Evolutionary conservation across 2,329 filamentous ascomycete species (phyloP).

Genomic region (Arthrobotrys sinensis): DNA sequence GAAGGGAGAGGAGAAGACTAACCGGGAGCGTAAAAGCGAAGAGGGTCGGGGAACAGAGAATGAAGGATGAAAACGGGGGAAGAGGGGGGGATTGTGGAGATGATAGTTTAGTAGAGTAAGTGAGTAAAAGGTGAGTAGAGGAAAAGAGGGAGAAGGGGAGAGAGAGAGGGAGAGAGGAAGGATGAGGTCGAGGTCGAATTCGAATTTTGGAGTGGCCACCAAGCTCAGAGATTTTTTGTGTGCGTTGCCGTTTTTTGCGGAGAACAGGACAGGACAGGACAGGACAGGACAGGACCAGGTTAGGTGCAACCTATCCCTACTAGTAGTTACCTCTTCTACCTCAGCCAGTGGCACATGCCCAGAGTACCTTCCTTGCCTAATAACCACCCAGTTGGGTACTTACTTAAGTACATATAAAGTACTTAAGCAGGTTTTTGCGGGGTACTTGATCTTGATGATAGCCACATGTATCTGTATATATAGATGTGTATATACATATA

Average conservation of each 20-base stretch:
- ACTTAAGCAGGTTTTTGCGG: background rate
- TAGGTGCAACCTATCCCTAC: no score
- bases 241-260: conserved; percentile 39
- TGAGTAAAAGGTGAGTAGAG: conserved; percentile 43
- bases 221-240: conserved; percentile 46
- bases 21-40: background rate
- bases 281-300: background rate
- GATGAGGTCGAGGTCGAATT: conserved; percentile 1
- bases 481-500: no score
- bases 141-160: conserved; percentile 33
- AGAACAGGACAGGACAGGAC: conserved; percentile 21
- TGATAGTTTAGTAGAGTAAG: conserved; percentile 24
- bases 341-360: no score
- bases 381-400: background rate
- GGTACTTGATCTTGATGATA: no score
- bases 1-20: background rate
- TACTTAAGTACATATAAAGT: background rate
- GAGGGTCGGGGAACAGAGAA: conserved; percentile 39
- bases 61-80: background rate
- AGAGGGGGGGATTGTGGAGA: conserved; percentile 36
- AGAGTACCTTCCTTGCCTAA: background rate
- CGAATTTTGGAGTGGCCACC: conserved; percentile 34
- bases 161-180: conserved; percentile 6
- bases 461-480: no score
- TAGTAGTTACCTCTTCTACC: no score